These are phyloP conservation scores for Globisporangium emineosum DNA, from an alignment of 352 stramenopile genomes.

Conservation along the genomic window DNA sequence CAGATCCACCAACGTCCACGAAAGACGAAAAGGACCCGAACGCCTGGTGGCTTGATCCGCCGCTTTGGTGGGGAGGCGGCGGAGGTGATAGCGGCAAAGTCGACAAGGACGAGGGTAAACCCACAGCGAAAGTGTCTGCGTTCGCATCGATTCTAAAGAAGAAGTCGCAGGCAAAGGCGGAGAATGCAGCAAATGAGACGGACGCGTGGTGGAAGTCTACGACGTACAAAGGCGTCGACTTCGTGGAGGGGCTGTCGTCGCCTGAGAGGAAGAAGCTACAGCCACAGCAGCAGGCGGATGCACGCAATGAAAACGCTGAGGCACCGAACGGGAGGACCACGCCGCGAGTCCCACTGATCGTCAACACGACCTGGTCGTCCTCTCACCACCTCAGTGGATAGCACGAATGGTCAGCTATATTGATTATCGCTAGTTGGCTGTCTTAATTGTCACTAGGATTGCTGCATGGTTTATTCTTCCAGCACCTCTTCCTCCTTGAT, in stretches of 20 bases:
- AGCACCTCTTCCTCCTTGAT: neutral
- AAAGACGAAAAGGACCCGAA: constrained; percentile 23
- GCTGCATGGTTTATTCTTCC: neutral
- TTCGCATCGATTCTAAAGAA: constrained; percentile 23
- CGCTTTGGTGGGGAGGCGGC: constrained; percentile 53
- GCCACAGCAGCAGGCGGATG: constrained; percentile 9
- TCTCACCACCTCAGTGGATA: constrained; percentile 14
- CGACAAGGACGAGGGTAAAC: constrained; percentile 27
- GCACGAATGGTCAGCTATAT: neutral
- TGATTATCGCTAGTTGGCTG: no score
- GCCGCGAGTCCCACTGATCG: constrained; percentile 31
- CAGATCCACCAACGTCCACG: neutral
- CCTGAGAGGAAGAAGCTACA: constrained; percentile 18
- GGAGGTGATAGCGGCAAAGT: neutral
- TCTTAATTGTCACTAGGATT: neutral
- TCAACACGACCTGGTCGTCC: constrained; percentile 42
- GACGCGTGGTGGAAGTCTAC: constrained; percentile 68
- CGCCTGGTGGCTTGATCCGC: constrained; percentile 66
- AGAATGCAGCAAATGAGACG: constrained; percentile 12
- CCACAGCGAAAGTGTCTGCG: constrained; percentile 21
- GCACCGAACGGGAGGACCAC: constrained; percentile 9
- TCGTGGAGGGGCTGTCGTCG: constrained; percentile 30
- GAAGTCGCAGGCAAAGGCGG: constrained; percentile 19
- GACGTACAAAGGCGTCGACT: constrained; percentile 77
- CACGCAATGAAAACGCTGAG: neutral